A percentile compares a stretch with the other conserved stretches of the same genome.
phyloP scores from a whole-genome alignment of 306 rosid genomes.

The Oemleria cerasiformis region DNA sequence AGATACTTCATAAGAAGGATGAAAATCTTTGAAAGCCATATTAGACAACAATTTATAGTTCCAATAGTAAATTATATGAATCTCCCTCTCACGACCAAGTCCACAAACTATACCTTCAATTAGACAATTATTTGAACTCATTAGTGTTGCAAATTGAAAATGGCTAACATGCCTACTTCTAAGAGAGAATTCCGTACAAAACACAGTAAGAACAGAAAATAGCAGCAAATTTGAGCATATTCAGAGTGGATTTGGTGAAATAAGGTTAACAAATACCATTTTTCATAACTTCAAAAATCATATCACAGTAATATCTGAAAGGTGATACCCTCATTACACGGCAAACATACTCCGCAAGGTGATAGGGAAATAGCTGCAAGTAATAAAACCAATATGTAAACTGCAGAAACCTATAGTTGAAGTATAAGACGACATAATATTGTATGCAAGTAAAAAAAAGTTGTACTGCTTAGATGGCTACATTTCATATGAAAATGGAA shows the following conservation, averaged over 20 bases:
- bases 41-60: neutral
- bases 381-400: slow-evolving; percentile 36
- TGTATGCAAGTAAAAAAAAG: neutral
- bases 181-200: neutral
- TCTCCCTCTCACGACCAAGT: neutral
- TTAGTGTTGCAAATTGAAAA: neutral
- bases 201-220: slow-evolving; percentile 16
- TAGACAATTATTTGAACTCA: neutral
- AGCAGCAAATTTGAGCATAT: neutral
- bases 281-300: slow-evolving; percentile 94
- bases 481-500: slow-evolving; percentile 9
- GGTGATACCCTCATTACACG: slow-evolving; percentile 92
- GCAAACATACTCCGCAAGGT: slow-evolving; percentile 83
- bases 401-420: slow-evolving; percentile 25
- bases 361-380: slow-evolving; percentile 94
- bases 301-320: slow-evolving; percentile 93
- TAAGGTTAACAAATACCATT: slow-evolving; percentile 55
- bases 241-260: slow-evolving; percentile 31
- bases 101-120: neutral
- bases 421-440: slow-evolving; percentile 13
- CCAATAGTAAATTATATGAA: neutral
- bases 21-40: neutral
- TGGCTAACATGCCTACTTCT: neutral
- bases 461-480: neutral
- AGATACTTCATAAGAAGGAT: neutral